A percentile compares a stretch with the other conserved stretches of the same genome.
phyloP scores from a whole-genome alignment of 2,329 filamentous ascomycete genomes.

The Aspergillus amoenus region DNA sequence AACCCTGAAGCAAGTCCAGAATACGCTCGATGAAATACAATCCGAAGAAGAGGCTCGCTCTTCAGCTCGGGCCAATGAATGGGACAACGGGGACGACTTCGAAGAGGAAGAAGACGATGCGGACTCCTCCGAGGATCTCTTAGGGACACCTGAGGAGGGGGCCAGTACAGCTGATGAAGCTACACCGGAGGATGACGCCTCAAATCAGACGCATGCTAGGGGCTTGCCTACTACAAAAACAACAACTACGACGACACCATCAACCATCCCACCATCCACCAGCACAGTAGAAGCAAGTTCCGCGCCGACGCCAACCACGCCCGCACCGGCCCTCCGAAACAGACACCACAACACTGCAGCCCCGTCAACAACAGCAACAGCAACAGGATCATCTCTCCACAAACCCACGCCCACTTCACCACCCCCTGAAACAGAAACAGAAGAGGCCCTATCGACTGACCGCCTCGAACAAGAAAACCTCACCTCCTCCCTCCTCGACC shows the following conservation, averaged over 20 bases:
- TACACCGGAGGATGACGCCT: background rate
- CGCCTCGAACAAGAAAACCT: conserved; percentile 80
- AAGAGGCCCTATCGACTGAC: conserved; percentile 66
- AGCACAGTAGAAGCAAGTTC: background rate
- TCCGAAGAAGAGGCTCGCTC: conserved; percentile 22
- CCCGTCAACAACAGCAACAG: conserved; percentile 8
- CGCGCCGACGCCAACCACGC: conserved; percentile 12
- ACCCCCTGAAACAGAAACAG: conserved; percentile 49
- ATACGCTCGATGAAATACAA: conserved; percentile 33
- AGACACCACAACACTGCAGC: conserved; percentile 18
- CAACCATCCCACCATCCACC: background rate
- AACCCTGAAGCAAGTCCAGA: conserved; percentile 33
- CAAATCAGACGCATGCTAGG: background rate
- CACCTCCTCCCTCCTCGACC: conserved; percentile 74
- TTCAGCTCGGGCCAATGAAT: background rate
- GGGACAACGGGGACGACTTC: conserved; percentile 17
- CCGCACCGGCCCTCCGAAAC: conserved; percentile 23
- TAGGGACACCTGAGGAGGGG: conserved; percentile 26
- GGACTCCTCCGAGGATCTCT: conserved; percentile 18
- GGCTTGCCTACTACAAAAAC: background rate
- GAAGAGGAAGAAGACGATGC: conserved; percentile 16
- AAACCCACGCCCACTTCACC: background rate
- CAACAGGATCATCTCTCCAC: conserved; percentile 12
- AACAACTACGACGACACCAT: background rate
- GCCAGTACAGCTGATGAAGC: conserved; percentile 13